phyloP scores from a whole-genome alignment of 768 basidiomycete species.

The Xerocomellus amylosporus region DNA sequence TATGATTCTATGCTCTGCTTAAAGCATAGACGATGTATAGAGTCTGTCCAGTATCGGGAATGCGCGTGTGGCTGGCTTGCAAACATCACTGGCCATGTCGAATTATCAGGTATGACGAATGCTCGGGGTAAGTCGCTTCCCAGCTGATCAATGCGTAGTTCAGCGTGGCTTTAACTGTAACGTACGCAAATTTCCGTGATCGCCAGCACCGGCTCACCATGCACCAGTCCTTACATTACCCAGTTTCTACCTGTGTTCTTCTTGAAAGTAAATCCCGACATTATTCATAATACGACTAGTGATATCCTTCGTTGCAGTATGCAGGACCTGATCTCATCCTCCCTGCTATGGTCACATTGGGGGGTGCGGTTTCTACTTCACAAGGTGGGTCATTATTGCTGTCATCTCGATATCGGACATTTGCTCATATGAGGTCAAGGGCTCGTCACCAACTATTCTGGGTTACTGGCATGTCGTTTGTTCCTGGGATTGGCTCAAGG shows the following conservation, averaged over 20 bases:
- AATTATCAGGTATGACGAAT: slow-evolving; percentile 19
- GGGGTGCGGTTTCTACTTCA: not conserved
- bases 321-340: slow-evolving; percentile 1
- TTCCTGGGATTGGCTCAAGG: slow-evolving; percentile 59
- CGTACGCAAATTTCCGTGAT: not conserved
- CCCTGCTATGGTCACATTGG: not conserved
- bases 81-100: slow-evolving; percentile 42
- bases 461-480: slow-evolving; percentile 49
- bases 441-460: slow-evolving; percentile 46
- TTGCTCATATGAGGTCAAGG: slow-evolving; percentile 28
- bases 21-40: slow-evolving; percentile 17
- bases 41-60: slow-evolving; percentile 49
- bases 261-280: slow-evolving; percentile 39
- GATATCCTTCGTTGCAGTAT: not conserved
- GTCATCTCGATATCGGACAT: not conserved
- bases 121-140: not conserved
- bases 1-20: not conserved
- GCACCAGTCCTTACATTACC: slow-evolving; percentile 46
- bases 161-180: slow-evolving; percentile 31
- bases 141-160: slow-evolving; percentile 25
- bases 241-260: slow-evolving; percentile 61
- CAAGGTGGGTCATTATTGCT: not conserved
- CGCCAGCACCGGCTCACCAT: not conserved
- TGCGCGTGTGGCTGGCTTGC: slow-evolving; percentile 59
- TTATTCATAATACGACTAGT: not conserved